Evolutionary conservation across 2,329 filamentous ascomycete genomes (phyloP).

Genomic region (Penicillium frequentans): DNA sequence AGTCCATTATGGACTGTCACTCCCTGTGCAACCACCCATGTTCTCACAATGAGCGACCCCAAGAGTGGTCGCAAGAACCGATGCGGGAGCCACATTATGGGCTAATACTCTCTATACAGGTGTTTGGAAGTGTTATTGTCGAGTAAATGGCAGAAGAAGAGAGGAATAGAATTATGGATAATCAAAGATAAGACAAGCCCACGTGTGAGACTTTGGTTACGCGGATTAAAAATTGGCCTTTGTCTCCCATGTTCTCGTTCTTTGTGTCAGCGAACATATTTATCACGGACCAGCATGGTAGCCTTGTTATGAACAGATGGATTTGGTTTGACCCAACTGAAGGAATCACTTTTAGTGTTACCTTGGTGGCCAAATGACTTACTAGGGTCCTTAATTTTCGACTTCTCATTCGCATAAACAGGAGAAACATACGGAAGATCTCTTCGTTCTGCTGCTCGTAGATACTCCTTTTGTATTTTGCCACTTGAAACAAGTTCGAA

Average conservation of each 20-base stretch:
- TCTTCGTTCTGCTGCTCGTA: background rate
- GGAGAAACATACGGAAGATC: background rate
- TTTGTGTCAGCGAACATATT: background rate
- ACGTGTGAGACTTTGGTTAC: background rate
- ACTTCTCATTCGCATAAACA: background rate
- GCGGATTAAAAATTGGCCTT: background rate
- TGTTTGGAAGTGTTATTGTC: background rate
- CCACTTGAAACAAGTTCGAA: background rate
- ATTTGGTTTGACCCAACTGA: background rate
- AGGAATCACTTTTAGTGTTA: background rate
- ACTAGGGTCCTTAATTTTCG: background rate
- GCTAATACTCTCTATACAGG: background rate
- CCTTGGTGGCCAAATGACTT: background rate
- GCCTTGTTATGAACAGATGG: background rate
- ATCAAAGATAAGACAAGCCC: background rate
- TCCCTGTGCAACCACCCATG: background rate
- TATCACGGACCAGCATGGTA: background rate
- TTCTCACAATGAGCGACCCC: background rate
- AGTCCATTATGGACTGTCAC: background rate
- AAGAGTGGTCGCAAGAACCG: background rate
- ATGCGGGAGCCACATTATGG: background rate
- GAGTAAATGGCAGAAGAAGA: background rate
- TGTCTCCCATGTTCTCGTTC: background rate
- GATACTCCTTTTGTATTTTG: background rate
- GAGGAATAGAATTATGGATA: background rate